Evolutionary conservation across 495 filamentous ascomycete species (phyloP), one percentile per base, ranked within the genome.

Genomic region (Friedmanniomyces endolithicus): DNA sequence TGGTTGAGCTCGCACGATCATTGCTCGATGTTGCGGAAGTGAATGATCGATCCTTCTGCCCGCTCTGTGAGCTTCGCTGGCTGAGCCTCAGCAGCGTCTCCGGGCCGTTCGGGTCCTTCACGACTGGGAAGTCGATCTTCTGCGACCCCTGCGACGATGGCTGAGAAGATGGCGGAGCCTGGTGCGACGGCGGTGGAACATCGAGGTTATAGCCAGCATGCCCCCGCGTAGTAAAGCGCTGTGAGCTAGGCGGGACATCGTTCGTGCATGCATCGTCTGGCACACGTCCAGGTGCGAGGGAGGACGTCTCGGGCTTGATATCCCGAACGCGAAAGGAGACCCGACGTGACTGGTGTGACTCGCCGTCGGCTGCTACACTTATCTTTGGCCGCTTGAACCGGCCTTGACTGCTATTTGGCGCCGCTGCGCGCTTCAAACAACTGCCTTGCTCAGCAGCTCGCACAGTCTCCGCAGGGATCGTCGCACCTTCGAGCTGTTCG

Each of bases 81-180:
- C 84, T 90, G 47, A 88, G 76, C 52, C 84, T 76, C 34, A 80
- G 54, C 7, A 75, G 69, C 1, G 85, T 87, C 55, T 73, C 75
- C 24, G 78, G 75, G 56, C 86, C 78, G 56, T 83, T 78, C 0
- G 84, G 77, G 56, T 92, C 78, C 67, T 95, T 95, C 16, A 94
- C 86, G 11, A 90, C 79, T 1, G 85, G 78, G 60, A 87, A 94
- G 0, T 63, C 67, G n/a, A 70, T 70, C 17, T 29, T 62, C 48
- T 58, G 59, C 8, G 55, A 52, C 11, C 22, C 16, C 52, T 69
- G 69, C 17, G 66, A 67, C 14, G 53, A 62, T 34, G 62, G 53
- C 50, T 66, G 35, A 20, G 55, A 51, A 11, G 55, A 65, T 24
- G 59, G 55, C 54, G 64, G 25, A 20, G 53, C 48, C 17, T 57